Percentiles rank a stretch among this genome's conserved stretches.
phyloP scores from a whole-genome alignment of 306 rosid genomes.

The Abrus pulchellus region DNA sequence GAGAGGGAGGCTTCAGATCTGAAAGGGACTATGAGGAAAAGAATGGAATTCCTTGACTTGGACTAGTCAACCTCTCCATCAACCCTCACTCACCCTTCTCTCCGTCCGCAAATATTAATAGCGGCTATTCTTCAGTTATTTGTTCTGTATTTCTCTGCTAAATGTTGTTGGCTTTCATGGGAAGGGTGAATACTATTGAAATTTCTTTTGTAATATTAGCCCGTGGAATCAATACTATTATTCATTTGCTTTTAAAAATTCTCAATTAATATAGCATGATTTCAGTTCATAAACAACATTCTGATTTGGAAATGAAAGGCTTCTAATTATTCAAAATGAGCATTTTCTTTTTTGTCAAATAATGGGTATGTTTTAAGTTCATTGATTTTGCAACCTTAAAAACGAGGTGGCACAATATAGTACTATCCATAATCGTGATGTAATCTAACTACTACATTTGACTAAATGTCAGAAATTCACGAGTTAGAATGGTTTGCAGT shows the following conservation, averaged over 20 bases:
- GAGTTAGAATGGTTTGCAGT: too few species aligned
- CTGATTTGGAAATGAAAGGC: constrained; percentile 13
- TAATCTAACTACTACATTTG: too few species aligned
- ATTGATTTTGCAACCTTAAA: background rate
- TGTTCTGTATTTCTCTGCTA: constrained; percentile 2
- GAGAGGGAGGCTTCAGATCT: constrained; percentile 91
- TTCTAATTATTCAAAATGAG: background rate
- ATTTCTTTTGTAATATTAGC: constrained; percentile 58
- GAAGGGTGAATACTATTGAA: constrained; percentile 50
- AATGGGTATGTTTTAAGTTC: background rate
- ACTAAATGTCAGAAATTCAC: too few species aligned
- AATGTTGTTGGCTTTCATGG: constrained; percentile 41
- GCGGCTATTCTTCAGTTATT: constrained; percentile 53
- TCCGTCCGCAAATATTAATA: constrained; percentile 67
- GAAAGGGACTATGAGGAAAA: constrained; percentile 92
- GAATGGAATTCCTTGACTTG: constrained; percentile 94
- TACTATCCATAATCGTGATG: too few species aligned
- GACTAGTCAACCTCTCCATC: constrained; percentile 50
- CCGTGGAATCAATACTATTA: constrained; percentile 41
- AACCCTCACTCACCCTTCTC: constrained; percentile 27
- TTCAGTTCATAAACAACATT: constrained; percentile 15
- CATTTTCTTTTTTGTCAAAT: too few species aligned
- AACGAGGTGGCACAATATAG: too few species aligned
- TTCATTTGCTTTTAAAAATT: constrained; percentile 35
- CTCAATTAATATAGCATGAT: constrained; percentile 9